These are phyloP conservation scores for Echinosophora koreensis DNA, from an alignment of 306 rosid species.

Conservation along the genomic window DNA sequence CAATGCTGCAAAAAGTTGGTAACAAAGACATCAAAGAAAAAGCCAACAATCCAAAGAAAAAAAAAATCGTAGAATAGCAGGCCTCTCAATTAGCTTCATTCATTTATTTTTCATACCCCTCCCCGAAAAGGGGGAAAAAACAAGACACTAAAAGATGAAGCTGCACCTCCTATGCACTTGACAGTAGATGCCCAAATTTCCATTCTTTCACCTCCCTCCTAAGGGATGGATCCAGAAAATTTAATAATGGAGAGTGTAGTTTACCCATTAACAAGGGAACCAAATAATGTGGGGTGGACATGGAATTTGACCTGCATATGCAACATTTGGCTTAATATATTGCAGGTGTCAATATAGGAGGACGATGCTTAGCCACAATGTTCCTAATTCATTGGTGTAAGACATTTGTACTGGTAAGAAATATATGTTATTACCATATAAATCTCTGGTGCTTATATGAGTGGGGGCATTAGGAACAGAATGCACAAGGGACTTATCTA, in stretches of 20 bases:
- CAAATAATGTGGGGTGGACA: not conserved
- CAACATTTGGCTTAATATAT: not conserved
- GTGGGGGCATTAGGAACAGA: not conserved
- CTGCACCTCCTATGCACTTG: not conserved
- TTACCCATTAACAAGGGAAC: not conserved
- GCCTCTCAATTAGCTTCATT: not conserved
- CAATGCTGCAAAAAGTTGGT: constrained; percentile 75
- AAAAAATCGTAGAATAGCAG: constrained; percentile 8
- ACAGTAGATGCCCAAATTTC: too few relatives aligned
- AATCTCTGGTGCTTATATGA: not conserved
- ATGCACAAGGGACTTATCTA: not conserved
- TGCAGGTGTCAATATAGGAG: too few relatives aligned
- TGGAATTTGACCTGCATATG: not conserved
- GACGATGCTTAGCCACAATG: not conserved
- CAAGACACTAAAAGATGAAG: constrained; percentile 23
- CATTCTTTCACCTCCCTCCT: not conserved
- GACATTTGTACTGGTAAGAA: not conserved
- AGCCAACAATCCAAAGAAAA: constrained; percentile 31
- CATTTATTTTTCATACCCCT: constrained; percentile 1
- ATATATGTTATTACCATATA: too few relatives aligned
- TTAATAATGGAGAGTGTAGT: not conserved
- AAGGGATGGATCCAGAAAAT: not conserved
- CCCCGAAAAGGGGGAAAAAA: not conserved
- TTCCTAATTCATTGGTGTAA: not conserved
- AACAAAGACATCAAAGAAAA: constrained; percentile 42